phyloP scores from a whole-genome alignment of 1,139 yeast genomes.

The Debaryomyces singareniensis region DNA sequence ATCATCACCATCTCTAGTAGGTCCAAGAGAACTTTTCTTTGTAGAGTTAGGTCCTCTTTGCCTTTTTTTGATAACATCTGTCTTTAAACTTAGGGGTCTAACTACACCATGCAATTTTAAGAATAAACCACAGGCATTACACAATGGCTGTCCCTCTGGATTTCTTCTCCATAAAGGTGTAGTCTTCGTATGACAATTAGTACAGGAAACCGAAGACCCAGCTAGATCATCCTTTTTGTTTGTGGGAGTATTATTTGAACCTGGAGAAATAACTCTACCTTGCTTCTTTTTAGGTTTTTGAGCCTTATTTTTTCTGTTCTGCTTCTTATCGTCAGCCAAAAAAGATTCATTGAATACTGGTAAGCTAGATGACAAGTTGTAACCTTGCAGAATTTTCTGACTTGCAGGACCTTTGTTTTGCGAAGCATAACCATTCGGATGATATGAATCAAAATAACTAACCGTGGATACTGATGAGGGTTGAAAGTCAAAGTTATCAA shows the following conservation, averaged over 20 bases:
- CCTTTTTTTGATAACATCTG: constrained; percentile 86
- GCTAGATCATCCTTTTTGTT: constrained; percentile 4
- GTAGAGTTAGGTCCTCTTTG: constrained; percentile 8
- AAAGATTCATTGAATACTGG: constrained; percentile 4
- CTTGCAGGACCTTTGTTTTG: constrained; percentile 2
- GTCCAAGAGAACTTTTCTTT: constrained; percentile 4
- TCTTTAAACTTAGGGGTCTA: constrained; percentile 62
- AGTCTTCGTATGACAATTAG: constrained; percentile 50
- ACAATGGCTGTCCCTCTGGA: constrained; percentile 48
- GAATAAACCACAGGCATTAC: constrained; percentile 58
- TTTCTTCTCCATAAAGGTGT: constrained; percentile 57
- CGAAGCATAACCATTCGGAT: constrained; percentile 2
- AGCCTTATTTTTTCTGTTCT: constrained; percentile 6
- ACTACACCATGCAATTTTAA: constrained; percentile 54
- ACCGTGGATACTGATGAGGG: constrained; percentile 3
- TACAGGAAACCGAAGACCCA: constrained; percentile 20
- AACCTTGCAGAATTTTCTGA: background rate
- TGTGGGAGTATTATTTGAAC: constrained; percentile 1
- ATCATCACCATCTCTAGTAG: constrained; percentile 31
- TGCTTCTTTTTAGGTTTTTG: constrained; percentile 5
- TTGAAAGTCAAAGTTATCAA: constrained; percentile 3
- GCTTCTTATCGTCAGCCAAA: constrained; percentile 2
- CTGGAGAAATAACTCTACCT: constrained; percentile 2
- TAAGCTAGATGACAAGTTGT: constrained; percentile 1
- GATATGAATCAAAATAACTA: constrained; percentile 5